Percentiles rank a stretch among this genome's conserved stretches.
phyloP scores from a whole-genome alignment of 2,329 filamentous ascomycete species.

The Ampelomyces quisqualis region DNA sequence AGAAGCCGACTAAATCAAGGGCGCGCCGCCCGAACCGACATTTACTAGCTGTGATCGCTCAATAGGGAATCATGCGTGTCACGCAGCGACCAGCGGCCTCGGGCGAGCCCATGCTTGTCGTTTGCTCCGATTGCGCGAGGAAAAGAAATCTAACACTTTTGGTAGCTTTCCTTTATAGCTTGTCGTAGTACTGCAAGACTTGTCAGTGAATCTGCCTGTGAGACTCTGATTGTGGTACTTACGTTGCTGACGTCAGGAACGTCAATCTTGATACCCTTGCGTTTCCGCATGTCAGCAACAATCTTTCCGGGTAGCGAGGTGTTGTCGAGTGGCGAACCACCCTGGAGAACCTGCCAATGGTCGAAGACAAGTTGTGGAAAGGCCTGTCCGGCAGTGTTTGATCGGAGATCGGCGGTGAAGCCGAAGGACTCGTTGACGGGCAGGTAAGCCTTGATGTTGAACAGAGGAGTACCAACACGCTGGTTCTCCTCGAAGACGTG shows the following conservation, averaged over 20 bases:
- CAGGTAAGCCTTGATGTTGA: constrained; percentile 98
- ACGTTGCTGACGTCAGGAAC: constrained; percentile 94
- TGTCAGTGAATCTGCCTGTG: constrained; percentile 42
- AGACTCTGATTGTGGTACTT: constrained; percentile 54
- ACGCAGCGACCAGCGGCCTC: constrained; percentile 38
- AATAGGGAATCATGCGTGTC: constrained; percentile 35
- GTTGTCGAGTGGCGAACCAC: constrained; percentile 85
- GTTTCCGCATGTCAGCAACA: constrained; percentile 90
- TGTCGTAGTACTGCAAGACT: constrained; percentile 85
- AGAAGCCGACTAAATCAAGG: constrained; percentile 32
- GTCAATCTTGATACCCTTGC: constrained; percentile 98
- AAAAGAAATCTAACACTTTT: constrained; percentile 49
- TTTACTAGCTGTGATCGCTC: constrained; percentile 40
- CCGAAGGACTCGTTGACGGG: constrained; percentile 98
- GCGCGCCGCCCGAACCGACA: constrained; percentile 41
- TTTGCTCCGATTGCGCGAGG: constrained; percentile 33
- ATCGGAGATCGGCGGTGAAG: constrained; percentile 96
- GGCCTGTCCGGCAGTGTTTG: constrained; percentile 91
- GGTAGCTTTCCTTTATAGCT: constrained; percentile 71
- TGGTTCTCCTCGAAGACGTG: constrained; percentile 99
- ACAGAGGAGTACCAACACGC: constrained; percentile 96
- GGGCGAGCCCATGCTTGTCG: constrained; percentile 40
- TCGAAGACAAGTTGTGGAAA: constrained; percentile 99
- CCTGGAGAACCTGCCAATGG: constrained; percentile 95
- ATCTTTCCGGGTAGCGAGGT: constrained; percentile 80